Conservation (phyloP, 495 filamentous ascomycete genomes). For the Hypoxylon subgilvum region DNA sequence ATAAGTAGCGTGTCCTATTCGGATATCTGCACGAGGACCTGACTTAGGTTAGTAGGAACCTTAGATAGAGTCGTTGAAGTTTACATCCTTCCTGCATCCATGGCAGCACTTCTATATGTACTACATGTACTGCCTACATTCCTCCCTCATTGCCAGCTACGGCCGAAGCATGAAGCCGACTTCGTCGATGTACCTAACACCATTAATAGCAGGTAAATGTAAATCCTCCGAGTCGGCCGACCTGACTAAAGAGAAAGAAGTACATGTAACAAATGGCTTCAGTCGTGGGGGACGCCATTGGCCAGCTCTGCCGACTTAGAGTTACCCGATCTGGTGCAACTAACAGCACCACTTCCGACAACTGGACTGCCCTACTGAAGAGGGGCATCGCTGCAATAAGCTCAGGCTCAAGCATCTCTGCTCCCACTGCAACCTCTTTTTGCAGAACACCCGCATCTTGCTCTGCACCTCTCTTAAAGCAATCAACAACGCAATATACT, state of each 20-base stretch:
- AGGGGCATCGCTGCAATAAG: constrained; percentile 19
- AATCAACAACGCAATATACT: constrained; percentile 21
- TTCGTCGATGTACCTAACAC: too few species aligned
- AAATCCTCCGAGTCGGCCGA: not conserved
- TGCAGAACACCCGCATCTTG: constrained; percentile 7
- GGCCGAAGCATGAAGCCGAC: too few species aligned
- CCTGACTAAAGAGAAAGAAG: not conserved
- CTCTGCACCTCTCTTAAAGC: constrained; percentile 16
- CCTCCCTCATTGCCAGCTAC: too few species aligned
- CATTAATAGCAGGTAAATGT: too few species aligned
- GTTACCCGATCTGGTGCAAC: constrained; percentile 16
- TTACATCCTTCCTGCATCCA: too few species aligned
- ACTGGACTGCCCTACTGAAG: constrained; percentile 11
- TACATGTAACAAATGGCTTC: too few species aligned
- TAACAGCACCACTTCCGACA: not conserved
- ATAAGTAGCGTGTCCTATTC: too few species aligned
- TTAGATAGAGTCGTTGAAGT: too few species aligned
- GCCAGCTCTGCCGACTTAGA: constrained; percentile 26
- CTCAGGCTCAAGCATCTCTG: not conserved
- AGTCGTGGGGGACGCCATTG: constrained; percentile 29
- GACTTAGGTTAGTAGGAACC: too few species aligned
- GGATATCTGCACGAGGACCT: too few species aligned
- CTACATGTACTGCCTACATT: too few species aligned
- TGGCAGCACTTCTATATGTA: too few species aligned
- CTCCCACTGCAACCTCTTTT: not conserved